Evolutionary conservation across 768 basidiomycete genomes (phyloP), one percentile per base, ranked within the genome.

Genomic region (Suillus alpinus): DNA sequence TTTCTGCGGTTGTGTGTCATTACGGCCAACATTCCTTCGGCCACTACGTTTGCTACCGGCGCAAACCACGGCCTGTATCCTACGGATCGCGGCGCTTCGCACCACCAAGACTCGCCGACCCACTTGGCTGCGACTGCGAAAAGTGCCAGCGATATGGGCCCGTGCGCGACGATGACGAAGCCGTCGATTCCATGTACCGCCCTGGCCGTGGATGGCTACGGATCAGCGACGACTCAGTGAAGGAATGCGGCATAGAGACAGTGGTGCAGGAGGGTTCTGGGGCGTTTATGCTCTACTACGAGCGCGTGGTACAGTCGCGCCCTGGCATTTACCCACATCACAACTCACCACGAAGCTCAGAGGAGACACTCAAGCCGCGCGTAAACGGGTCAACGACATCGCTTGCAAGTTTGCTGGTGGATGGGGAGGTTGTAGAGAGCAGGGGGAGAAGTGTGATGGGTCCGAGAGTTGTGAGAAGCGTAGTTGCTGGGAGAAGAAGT

Each of bases 211-310:
- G 93, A 2, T 98, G 96, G 96, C 76, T 97, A 59, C 79, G 93
- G 59, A 88, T 95, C 62, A 93, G 91, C 68, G 96, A 99, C 75
- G 89, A 92, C 65, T 76, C 83, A 4, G 92, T 95, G 57, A 77
- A 81, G 34, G 89, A 93, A 66, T 86, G 86, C 40, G 89, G 88
- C 31, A 81, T 94, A 57, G 86, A 89, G 75, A 77, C 78, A 58
- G 92, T 93, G 69, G 73, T 92, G 57, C 76, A 80, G 69, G 90
- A 90, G 80, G 89, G 88, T 57, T 78, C 83, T 20, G 91, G 85
- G 63, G 82, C 80, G 18, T 96, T 98, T 73, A 92, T 99, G 91
- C 81, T 98, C 41, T 98, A 93, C 69, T 99, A 98, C 67, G 96
- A 99, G 78, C 83, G 86, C 49, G 78, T 88, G 34, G 73, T 75